Percentiles rank a stretch among this genome's conserved stretches.
phyloP scores from a whole-genome alignment of 345 rosid species.

The Ailanthus altissimus region DNA sequence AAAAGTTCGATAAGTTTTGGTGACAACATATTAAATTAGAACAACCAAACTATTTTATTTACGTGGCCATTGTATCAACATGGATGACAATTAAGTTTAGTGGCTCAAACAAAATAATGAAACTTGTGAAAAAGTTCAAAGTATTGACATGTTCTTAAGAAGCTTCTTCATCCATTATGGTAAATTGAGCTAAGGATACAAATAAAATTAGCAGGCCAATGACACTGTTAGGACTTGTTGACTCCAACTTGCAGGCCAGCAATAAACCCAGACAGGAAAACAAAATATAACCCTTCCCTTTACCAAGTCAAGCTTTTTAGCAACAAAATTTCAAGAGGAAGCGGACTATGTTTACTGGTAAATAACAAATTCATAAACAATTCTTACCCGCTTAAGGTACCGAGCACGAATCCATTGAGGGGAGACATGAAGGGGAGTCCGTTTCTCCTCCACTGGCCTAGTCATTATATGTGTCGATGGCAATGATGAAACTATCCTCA shows the following conservation, averaged over 20 bases:
- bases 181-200: not conserved
- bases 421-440: constrained; percentile 75
- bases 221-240: not conserved
- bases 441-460: constrained; percentile 79
- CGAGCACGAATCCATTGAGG: constrained; percentile 93
- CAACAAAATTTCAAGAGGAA: constrained; percentile 3
- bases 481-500: constrained; percentile 76
- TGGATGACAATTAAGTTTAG: not conserved
- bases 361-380: not conserved
- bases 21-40: not conserved
- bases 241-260: not conserved
- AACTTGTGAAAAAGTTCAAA: not conserved
- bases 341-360: not conserved
- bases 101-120: constrained; percentile 6
- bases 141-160: not conserved
- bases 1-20: not conserved
- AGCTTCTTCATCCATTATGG: constrained; percentile 2
- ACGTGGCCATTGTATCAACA: constrained; percentile 1
- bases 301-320: not conserved
- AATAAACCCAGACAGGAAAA: not conserved
- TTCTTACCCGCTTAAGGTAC: constrained; percentile 73
- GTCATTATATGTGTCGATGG: constrained; percentile 84
- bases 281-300: not conserved
- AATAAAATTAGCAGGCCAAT: not conserved
- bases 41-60: not conserved